These are phyloP conservation scores for Centaurea solstitialis DNA, from an alignment of 129 eudicot genomes.

Conservation along the genomic window DNA sequence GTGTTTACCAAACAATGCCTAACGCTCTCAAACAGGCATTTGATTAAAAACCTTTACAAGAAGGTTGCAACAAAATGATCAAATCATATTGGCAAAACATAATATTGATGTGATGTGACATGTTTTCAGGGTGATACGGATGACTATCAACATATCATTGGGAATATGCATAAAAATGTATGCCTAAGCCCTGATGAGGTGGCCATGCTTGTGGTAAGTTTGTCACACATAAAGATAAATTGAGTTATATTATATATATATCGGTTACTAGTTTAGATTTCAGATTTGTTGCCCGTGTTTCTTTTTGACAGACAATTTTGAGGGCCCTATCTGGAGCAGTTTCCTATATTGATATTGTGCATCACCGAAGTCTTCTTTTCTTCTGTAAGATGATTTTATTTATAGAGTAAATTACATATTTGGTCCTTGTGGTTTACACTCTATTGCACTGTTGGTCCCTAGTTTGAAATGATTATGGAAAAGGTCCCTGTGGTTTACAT, in stretches of 20 bases:
- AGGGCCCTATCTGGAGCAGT: conserved; percentile 78
- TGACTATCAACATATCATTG: conserved; percentile 58
- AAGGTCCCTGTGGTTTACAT: too few relatives aligned
- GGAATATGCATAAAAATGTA: conserved; percentile 52
- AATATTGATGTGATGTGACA: conserved; percentile 8
- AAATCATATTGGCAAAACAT: not conserved
- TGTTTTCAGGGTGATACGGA: conserved; percentile 59
- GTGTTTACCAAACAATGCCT: too few relatives aligned
- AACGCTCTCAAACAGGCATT: not conserved
- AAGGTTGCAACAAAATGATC: not conserved
- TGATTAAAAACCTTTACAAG: not conserved
- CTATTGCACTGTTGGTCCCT: too few relatives aligned
- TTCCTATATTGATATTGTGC: conserved; percentile 57
- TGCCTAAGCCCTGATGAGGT: conserved; percentile 66
- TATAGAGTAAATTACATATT: too few relatives aligned
- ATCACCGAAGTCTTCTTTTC: conserved; percentile 72
- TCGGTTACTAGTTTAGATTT: not conserved
- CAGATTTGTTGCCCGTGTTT: not conserved
- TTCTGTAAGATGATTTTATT: conserved; percentile 55
- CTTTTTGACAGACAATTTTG: conserved; percentile 63
- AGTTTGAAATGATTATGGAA: too few relatives aligned
- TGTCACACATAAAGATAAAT: not conserved
- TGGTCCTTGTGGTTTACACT: too few relatives aligned
- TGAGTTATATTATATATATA: not conserved
- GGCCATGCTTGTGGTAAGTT: conserved; percentile 84